Conservation (phyloP, 2,329 filamentous ascomycete genomes). For the Fusarium torreyae region DNA sequence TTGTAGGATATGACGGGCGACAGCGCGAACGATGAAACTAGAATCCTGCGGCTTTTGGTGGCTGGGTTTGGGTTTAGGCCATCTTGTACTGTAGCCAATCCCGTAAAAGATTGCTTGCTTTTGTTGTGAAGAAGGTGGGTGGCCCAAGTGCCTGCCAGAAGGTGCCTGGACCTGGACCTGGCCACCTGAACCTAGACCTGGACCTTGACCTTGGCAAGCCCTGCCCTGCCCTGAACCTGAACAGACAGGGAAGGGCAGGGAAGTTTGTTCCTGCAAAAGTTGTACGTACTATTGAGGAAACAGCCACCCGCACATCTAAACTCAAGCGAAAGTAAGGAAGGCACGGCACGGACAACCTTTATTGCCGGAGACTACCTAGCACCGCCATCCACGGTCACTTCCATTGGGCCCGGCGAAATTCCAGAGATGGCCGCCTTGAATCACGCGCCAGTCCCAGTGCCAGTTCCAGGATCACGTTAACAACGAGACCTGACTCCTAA, state of each 20-base stretch:
- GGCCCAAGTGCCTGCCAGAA: conserved; percentile 44
- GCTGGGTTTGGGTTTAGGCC: conserved; percentile 25
- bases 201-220: not conserved
- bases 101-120: conserved; percentile 4
- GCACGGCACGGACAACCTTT: conserved; percentile 8
- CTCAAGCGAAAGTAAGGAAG: conserved; percentile 6
- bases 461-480: conserved; percentile 13
- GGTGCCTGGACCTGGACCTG: conserved; percentile 10
- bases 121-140: conserved; percentile 22
- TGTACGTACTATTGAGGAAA: not conserved
- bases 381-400: conserved; percentile 4
- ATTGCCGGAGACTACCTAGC: conserved; percentile 19
- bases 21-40: conserved; percentile 38
- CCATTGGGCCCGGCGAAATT: conserved; percentile 10
- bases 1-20: conserved; percentile 45
- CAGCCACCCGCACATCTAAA: not conserved
- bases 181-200: conserved; percentile 5
- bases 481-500: not conserved
- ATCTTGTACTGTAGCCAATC: conserved; percentile 30
- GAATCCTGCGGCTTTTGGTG: conserved; percentile 26
- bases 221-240: conserved; percentile 17
- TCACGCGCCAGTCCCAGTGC: conserved; percentile 29
- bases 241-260: conserved; percentile 8
- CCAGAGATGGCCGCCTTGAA: conserved; percentile 28
- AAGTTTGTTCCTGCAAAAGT: conserved; percentile 23